Evolutionary conservation across 2,329 filamentous ascomycete species (phyloP), one percentile per base, ranked within the genome.

Genomic region (Claviceps fusiformis): DNA sequence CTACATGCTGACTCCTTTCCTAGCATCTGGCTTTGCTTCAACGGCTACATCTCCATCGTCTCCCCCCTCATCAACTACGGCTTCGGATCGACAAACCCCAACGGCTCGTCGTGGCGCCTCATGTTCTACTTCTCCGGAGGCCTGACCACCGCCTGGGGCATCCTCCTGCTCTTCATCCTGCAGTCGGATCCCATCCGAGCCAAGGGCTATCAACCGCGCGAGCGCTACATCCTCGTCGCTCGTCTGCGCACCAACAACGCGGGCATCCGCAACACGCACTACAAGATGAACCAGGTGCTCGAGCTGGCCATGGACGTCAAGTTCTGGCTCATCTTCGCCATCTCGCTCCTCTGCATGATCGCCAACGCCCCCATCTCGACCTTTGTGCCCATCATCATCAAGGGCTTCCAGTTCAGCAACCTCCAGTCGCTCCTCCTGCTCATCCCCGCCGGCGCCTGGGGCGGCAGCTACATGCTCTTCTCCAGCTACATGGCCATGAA

Each of bases 151-250:
- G 63, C 69, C 19, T 81, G 79, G 76, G 80, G 54, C 0, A 64
- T 82, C 6, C 65, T 76, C 2, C 77, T 78, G 10, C 76, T 78
- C 67, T 75, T 80, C 59, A 63, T 80, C 47, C 71, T 87, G 2
- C 79, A 84, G 0, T 81, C 87, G 62, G 73, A 76, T 2, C 82
- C 82, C 0, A 74, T 80, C 44, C 83, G 76, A 0, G 82, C 83
- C 1, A 78, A 75, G 58, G 86, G 83, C 63, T 73, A 87, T 31
- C 76, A 69, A 11, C 35, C 51, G 41, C 33, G 35, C 10, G 54
- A 55, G 54, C 47, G 54, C 7, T 68, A 68, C 2, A 72, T 82
- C 17, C 78, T 79, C 3, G 70, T 81, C 3, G 74, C 43, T 24
- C 55, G 57, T 24, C 49, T 59, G 41, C 29, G 48, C 5, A 39